Base-by-base conservation (phyloP, 2,329 filamentous ascomycete genomes). In the Beauveria asiatica region DNA sequence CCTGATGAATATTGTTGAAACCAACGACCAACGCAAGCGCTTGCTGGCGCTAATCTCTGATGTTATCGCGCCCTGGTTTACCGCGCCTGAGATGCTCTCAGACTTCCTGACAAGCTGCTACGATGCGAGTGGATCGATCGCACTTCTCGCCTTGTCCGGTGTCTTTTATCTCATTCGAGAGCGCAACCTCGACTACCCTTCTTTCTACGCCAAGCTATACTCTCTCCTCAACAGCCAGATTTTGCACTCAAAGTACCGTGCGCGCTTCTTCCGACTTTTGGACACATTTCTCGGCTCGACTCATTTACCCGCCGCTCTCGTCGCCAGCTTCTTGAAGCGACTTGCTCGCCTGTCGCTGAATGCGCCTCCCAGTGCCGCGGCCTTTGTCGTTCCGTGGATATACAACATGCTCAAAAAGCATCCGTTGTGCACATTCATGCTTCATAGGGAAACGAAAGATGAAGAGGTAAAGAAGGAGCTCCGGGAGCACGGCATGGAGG, bases 51-150 rank as follows among this genome's bases (percentile, higher is more conserved):
- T 88, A 63, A 87, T 95, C 75, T 86, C 90, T 2, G 83, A 83
- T 46, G 85, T 85, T 39, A 90, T 97, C 66, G 88, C 89, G 25
- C 92, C 93, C 0, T 96, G 91, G 89, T 96, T 97, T 74, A 82
- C 80, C 52, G 89, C 91, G 63, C 88, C 92, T 1, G 93, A 97
- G 69, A 80, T 96, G 45, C 81, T 99, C 39, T 92, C 96, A 80
- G 94, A 99, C 76, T 99, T 97, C 73, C 77, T 99, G 59, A 96
- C 92, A n/a, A 90, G 94, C 74, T 95, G 87, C 33, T 97, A 96
- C 76, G 83, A 97, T 67, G 78, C 86, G 8, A 92, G 93, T 56
- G 94, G 94, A 49, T 88, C 91, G 16, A 91, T 87, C 52, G 93
- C 94, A 5, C 80, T 99, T 5, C 82, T 97, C 21, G 92, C 95